These are phyloP conservation scores for Phialemoniopsis sp. DNA, from an alignment of 2,329 filamentous ascomycete species.

Conservation along the genomic window DNA sequence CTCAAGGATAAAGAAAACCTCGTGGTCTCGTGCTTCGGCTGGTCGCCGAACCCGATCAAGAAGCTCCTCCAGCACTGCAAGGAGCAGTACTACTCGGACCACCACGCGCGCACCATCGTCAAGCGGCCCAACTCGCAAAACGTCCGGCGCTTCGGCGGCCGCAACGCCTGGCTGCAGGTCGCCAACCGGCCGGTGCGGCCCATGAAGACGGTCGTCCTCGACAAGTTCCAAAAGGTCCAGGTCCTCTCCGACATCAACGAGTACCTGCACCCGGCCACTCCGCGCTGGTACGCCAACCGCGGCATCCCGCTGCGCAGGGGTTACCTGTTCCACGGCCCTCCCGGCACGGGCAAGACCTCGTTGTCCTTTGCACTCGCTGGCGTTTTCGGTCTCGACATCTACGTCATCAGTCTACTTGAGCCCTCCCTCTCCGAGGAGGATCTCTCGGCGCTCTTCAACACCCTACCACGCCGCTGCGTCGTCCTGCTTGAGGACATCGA, in stretches of 20 bases:
- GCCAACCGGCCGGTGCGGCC: conserved; percentile 63
- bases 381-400: conserved; percentile 63
- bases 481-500: conserved; percentile 69
- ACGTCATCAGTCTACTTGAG: conserved; percentile 58
- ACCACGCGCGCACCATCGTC: conserved; percentile 53
- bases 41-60: conserved; percentile 49
- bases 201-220: conserved; percentile 73
- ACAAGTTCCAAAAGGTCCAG: conserved; percentile 59
- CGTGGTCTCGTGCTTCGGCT: conserved; percentile 50
- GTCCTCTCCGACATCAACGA: conserved; percentile 73
- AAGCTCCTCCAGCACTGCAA: conserved; percentile 49
- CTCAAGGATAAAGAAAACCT: conserved; percentile 50
- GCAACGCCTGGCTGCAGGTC: conserved; percentile 50
- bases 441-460: conserved; percentile 53
- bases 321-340: conserved; percentile 74
- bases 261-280: conserved; percentile 67
- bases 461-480: conserved; percentile 58
- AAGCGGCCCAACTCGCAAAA: conserved; percentile 46
- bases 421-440: conserved; percentile 59
- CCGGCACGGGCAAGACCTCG: conserved; percentile 70
- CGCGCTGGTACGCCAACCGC: conserved; percentile 69
- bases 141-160: conserved; percentile 36
- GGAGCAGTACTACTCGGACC: conserved; percentile 43
- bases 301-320: conserved; percentile 75
- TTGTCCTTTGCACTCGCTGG: conserved; percentile 63